Percentiles rank a stretch among this genome's conserved stretches.
Evolutionary conservation across 75 land plant genomes (phyloP).

Genomic region (Sequoiadendron giganteum): DNA sequence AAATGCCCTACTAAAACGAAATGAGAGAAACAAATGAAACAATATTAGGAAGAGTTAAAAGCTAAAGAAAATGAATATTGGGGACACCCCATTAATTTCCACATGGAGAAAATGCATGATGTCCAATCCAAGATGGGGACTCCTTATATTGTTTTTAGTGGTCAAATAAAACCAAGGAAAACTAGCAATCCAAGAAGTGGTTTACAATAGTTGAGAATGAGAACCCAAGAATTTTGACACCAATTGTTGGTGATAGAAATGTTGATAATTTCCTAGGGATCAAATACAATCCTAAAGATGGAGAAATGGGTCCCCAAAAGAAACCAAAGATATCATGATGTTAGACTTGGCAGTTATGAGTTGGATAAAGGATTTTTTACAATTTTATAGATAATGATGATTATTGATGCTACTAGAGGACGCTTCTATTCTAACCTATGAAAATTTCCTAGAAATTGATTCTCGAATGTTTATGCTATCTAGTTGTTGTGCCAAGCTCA

Average conservation of each 20-base stretch:
- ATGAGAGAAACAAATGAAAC: conserved; percentile 86
- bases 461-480: background rate
- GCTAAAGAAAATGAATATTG: conserved; percentile 89
- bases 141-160: conserved; percentile 92
- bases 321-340: conserved; percentile 37
- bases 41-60: conserved; percentile 89
- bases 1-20: conserved; percentile 96
- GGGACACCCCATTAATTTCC: conserved; percentile 86
- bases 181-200: conserved; percentile 96
- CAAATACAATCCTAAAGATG: conserved; percentile 60
- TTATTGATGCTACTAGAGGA: background rate
- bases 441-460: background rate
- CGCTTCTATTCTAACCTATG: background rate
- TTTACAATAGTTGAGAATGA: conserved; percentile 93
- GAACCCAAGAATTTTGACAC: conserved; percentile 80
- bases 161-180: conserved; percentile 97
- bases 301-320: conserved; percentile 63
- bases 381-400: background rate
- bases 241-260: conserved; percentile 93
- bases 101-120: conserved; percentile 94
- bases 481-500: background rate
- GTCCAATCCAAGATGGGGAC: conserved; percentile 68
- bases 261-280: conserved; percentile 91
- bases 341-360: background rate
- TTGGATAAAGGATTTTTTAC: background rate